Evolutionary conservation across 1,284 basidiomycete species (phyloP).

Genomic region (Rhodotorula sp.): DNA sequence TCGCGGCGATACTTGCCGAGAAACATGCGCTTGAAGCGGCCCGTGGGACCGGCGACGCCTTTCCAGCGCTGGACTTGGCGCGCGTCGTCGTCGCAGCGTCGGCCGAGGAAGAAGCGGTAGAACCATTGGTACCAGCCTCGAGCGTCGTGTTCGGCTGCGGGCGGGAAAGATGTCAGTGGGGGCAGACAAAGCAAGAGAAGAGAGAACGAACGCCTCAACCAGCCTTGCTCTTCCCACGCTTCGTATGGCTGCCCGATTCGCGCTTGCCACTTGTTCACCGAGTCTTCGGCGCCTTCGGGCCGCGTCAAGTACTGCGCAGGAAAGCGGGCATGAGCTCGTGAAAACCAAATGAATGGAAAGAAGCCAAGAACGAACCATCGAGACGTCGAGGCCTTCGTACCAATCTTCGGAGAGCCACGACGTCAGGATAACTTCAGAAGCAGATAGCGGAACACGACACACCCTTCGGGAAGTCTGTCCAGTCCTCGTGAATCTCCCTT

Average conservation of each 20-base stretch:
- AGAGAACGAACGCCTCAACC: slow-evolving; percentile 11
- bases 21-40: slow-evolving; percentile 31
- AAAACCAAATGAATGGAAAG: too few relatives aligned
- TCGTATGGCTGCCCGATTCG: slow-evolving; percentile 30
- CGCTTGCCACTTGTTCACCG: slow-evolving; percentile 29
- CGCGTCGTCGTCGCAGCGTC: slow-evolving; percentile 25
- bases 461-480: slow-evolving; percentile 27
- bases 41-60: slow-evolving; percentile 25
- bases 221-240: slow-evolving; percentile 34
- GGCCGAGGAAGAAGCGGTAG: slow-evolving; percentile 24
- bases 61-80: slow-evolving; percentile 30
- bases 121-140: slow-evolving; percentile 38
- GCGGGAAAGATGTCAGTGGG: neutral
- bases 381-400: slow-evolving; percentile 23
- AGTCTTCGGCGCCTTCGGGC: slow-evolving; percentile 16
- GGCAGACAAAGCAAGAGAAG: neutral
- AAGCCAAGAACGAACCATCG: slow-evolving; percentile 6
- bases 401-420: slow-evolving; percentile 2
- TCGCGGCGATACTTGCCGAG: slow-evolving; percentile 24
- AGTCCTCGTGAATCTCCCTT: slow-evolving; percentile 29
- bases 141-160: slow-evolving; percentile 22
- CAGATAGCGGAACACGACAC: too few relatives aligned
- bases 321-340: neutral
- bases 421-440: neutral
- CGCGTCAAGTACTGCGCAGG: slow-evolving; percentile 24